A percentile compares a stretch with the other conserved stretches of the same genome.
Evolutionary conservation across 2,329 filamentous ascomycete species (phyloP).

Genomic region (Alternaria dauci): DNA sequence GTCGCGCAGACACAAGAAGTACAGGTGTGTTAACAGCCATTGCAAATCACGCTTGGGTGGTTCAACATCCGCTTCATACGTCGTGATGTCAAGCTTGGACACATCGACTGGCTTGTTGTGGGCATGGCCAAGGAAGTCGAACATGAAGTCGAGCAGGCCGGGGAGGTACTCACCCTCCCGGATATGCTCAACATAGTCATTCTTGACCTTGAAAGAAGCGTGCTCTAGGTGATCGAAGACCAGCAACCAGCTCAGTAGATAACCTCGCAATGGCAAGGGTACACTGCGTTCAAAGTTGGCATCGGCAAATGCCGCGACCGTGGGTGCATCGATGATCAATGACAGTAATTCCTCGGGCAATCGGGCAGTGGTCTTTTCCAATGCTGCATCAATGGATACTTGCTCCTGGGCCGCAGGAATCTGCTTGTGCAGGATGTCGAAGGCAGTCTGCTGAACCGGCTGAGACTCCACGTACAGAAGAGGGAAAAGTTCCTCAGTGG

Average conservation of each 20-base stretch:
- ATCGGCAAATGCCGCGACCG: slow-evolving; percentile 71
- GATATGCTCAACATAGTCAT: slow-evolving; percentile 80
- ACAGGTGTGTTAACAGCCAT: slow-evolving; percentile 85
- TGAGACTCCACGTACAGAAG: slow-evolving; percentile 78
- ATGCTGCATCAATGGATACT: slow-evolving; percentile 76
- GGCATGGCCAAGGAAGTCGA: slow-evolving; percentile 84
- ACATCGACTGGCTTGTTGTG: slow-evolving; percentile 74
- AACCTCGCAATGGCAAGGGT: slow-evolving; percentile 75
- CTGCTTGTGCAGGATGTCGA: slow-evolving; percentile 79
- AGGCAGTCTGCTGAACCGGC: slow-evolving; percentile 80
- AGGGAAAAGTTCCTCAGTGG: slow-evolving; percentile 74
- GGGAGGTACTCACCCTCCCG: slow-evolving; percentile 75
- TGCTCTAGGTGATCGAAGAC: slow-evolving; percentile 85
- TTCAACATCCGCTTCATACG: slow-evolving; percentile 68
- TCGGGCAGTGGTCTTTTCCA: slow-evolving; percentile 75
- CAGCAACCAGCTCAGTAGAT: slow-evolving; percentile 87
- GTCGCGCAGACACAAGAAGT: slow-evolving; percentile 80
- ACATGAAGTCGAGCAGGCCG: slow-evolving; percentile 78
- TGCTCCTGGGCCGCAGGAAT: slow-evolving; percentile 82
- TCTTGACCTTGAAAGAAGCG: slow-evolving; percentile 82
- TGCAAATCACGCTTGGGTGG: slow-evolving; percentile 76
- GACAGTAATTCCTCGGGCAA: slow-evolving; percentile 87
- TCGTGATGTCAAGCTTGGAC: slow-evolving; percentile 74
- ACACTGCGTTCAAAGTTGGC: slow-evolving; percentile 71
- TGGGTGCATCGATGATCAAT: slow-evolving; percentile 79